phyloP scores from a whole-genome alignment of 768 basidiomycete species.

The Trametes elegans region DNA sequence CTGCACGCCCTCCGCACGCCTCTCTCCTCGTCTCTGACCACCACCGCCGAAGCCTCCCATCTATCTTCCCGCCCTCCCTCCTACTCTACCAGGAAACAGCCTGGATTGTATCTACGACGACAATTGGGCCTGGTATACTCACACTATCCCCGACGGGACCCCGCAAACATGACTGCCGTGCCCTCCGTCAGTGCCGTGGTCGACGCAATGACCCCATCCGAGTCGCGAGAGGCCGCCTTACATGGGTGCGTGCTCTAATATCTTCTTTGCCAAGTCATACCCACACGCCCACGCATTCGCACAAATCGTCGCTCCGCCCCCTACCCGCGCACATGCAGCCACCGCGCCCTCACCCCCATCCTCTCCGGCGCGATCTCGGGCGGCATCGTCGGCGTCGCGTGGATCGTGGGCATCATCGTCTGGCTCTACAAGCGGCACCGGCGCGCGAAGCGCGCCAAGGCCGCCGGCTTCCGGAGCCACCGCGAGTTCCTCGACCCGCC shows the following conservation, averaged over 20 bases:
- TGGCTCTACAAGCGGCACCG: constrained; percentile 55
- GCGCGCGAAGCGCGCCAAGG: constrained; percentile 45
- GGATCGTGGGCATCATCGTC: constrained; percentile 54
- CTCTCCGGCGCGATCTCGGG: constrained; percentile 61
- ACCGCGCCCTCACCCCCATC: constrained; percentile 56
- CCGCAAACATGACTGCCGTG: constrained; percentile 15
- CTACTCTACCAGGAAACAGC: no score
- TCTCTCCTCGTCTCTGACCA: no score
- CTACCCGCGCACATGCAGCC: no score
- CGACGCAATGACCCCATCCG: constrained; percentile 13
- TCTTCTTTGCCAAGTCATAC: neutral
- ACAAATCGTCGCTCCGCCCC: neutral
- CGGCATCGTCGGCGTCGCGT: constrained; percentile 45
- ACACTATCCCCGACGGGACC: no score
- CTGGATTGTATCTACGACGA: no score
- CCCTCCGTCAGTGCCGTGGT: constrained; percentile 1
- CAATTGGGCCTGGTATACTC: no score
- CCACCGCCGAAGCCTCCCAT: no score
- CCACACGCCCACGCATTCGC: neutral
- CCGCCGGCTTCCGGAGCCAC: constrained; percentile 40
- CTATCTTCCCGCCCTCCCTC: no score
- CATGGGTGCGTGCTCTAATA: constrained; percentile 16
- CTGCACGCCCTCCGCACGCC: no score
- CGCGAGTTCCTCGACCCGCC: constrained; percentile 37
- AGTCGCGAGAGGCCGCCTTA: constrained; percentile 15